Evolutionary conservation across 192 early-diverging fungal species (phyloP).

Genomic region (Backusella mclennaniae): DNA sequence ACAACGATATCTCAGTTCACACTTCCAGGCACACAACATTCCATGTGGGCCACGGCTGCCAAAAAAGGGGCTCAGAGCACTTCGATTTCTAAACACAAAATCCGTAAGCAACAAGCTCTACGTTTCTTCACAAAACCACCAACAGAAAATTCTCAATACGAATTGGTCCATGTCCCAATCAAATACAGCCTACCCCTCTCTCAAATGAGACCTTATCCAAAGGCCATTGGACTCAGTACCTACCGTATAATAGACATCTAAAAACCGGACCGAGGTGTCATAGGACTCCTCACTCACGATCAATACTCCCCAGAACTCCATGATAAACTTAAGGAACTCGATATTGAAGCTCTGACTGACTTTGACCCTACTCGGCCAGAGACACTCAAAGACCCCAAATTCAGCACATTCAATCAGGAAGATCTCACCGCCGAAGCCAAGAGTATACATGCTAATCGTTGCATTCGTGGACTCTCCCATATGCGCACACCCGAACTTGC

Average conservation of each 20-base stretch:
- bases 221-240: neutral
- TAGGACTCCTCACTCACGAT: neutral
- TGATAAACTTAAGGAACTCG: too few species aligned
- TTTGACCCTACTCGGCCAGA: too few species aligned
- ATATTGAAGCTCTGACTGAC: too few species aligned
- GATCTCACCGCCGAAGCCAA: too few species aligned
- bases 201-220: neutral
- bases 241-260: neutral
- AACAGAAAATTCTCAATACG: neutral
- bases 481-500: too few species aligned
- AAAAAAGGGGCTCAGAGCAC: neutral
- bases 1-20: neutral
- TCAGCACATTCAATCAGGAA: too few species aligned
- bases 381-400: too few species aligned
- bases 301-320: too few species aligned
- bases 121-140: neutral
- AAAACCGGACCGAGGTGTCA: neutral
- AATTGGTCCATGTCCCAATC: neutral
- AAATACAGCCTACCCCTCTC: neutral
- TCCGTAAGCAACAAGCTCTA: neutral
- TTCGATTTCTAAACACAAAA: neutral
- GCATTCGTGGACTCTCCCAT: too few species aligned
- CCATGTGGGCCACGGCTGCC: neutral
- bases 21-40: neutral
- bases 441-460: too few species aligned